Conservation (phyloP, 441 rosid genomes). For the Erodium trifolium region DNA sequence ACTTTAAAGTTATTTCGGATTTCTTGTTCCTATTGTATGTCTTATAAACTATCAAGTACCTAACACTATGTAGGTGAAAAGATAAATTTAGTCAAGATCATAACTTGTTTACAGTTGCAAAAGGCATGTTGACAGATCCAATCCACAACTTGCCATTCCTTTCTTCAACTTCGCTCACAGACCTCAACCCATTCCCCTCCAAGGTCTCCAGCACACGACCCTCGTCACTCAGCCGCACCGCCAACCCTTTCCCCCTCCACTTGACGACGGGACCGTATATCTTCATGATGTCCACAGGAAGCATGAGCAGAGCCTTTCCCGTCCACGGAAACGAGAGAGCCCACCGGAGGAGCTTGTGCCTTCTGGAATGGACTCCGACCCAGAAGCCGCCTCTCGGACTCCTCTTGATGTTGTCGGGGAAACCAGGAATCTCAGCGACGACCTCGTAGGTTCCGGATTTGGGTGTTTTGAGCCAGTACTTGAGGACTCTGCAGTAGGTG, state of each 20-base stretch:
- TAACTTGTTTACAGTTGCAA: constrained; percentile 14
- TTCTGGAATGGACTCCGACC: constrained; percentile 42
- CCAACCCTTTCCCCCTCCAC: constrained; percentile 42
- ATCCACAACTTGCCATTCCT: constrained; percentile 53
- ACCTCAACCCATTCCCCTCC: constrained; percentile 29
- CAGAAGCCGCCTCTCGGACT: constrained; percentile 38
- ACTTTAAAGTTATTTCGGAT: too few relatives aligned
- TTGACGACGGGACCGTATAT: constrained; percentile 26
- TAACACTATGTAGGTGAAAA: too few relatives aligned
- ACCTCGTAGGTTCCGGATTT: constrained; percentile 30
- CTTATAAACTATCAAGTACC: too few relatives aligned
- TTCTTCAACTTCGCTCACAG: constrained; percentile 59
- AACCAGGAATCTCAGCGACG: constrained; percentile 34
- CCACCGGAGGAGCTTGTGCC: constrained; percentile 24
- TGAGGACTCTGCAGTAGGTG: constrained; percentile 32
- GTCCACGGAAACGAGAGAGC: constrained; percentile 35
- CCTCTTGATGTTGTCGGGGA: constrained; percentile 40
- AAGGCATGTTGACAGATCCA: constrained; percentile 54
- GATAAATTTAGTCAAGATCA: too few relatives aligned
- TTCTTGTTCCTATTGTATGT: too few relatives aligned
- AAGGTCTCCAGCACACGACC: constrained; percentile 42
- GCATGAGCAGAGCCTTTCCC: constrained; percentile 31
- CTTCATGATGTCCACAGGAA: constrained; percentile 35
- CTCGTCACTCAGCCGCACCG: constrained; percentile 47
- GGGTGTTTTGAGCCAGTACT: constrained; percentile 36